Evolutionary conservation across 139 green algal genomes (phyloP).

Genomic region (Micractinium conductrix): DNA sequence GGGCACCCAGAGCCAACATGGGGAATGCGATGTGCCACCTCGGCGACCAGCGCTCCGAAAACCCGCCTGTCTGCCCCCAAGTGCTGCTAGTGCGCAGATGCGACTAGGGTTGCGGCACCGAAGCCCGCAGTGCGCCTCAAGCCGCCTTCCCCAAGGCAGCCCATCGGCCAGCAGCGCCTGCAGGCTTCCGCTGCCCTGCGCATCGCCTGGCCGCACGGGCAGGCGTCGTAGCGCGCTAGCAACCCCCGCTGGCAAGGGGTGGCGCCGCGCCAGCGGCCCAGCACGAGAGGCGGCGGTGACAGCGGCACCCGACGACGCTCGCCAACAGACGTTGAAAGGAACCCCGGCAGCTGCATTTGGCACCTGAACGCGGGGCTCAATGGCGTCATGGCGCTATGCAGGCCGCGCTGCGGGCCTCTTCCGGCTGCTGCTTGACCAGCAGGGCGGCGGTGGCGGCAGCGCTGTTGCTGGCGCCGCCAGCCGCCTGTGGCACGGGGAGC

Average conservation of each 20-base stretch:
- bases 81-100: too few relatives aligned
- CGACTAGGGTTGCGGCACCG: too few relatives aligned
- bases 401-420: constrained; percentile 2
- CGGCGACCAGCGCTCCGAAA: too few relatives aligned
- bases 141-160: too few relatives aligned
- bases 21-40: too few relatives aligned
- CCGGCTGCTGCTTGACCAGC: constrained; percentile 24
- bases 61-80: too few relatives aligned
- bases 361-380: not conserved
- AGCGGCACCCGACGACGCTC: too few relatives aligned
- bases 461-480: not conserved
- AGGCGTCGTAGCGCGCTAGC: not conserved
- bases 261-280: not conserved
- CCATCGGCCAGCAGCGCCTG: too few relatives aligned
- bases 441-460: not conserved
- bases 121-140: too few relatives aligned
- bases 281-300: not conserved
- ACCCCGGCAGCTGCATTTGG: not conserved
- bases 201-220: too few relatives aligned
- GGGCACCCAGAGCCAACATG: too few relatives aligned
- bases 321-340: not conserved
- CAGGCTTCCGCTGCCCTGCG: too few relatives aligned
- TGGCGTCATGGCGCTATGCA: constrained; percentile 10
- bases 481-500: constrained; percentile 7
- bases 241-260: not conserved